phyloP scores from a whole-genome alignment of 352 stramenopile genomes.

The Pythium brassicae region DNA sequence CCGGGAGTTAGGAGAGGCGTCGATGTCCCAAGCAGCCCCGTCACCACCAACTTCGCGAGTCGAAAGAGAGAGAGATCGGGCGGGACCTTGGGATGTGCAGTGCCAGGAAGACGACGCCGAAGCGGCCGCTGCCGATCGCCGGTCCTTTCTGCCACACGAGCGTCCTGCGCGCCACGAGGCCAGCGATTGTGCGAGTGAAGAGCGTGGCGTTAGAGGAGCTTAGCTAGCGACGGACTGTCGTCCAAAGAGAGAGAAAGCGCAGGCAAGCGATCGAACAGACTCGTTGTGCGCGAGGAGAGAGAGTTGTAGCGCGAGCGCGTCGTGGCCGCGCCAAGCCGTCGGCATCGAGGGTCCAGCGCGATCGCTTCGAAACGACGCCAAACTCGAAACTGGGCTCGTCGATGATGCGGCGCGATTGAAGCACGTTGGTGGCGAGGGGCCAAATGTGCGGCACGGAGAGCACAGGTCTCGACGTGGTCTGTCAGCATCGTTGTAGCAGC shows the following conservation, averaged over 20 bases:
- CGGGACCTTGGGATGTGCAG: slow-evolving; percentile 55
- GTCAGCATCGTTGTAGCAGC: too few relatives aligned
- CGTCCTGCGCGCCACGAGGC: slow-evolving; percentile 21
- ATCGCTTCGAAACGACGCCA: too few relatives aligned
- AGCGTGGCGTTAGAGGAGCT: not conserved
- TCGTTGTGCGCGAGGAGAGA: slow-evolving; percentile 40
- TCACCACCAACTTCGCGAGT: not conserved
- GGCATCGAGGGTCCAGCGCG: too few relatives aligned
- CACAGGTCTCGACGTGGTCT: too few relatives aligned
- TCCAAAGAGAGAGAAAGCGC: too few relatives aligned
- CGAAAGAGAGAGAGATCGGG: not conserved
- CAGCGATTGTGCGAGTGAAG: not conserved
- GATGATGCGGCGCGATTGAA: too few relatives aligned
- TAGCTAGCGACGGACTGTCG: not conserved
- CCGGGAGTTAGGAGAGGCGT: not conserved
- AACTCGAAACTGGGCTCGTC: too few relatives aligned
- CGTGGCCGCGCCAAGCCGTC: not conserved
- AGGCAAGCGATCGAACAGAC: slow-evolving; percentile 19
- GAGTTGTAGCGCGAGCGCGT: slow-evolving; percentile 31
- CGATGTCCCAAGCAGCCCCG: slow-evolving; percentile 3
- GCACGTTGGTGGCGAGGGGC: too few relatives aligned
- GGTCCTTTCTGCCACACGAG: slow-evolving; percentile 68
- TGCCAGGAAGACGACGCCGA: slow-evolving; percentile 66
- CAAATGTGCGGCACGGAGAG: too few relatives aligned
- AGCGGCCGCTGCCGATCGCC: slow-evolving; percentile 60